Evolutionary conservation across 176 grass and related monocot genomes (phyloP), one percentile per base, ranked within the genome.

Genomic region (Avena eriantha): DNA sequence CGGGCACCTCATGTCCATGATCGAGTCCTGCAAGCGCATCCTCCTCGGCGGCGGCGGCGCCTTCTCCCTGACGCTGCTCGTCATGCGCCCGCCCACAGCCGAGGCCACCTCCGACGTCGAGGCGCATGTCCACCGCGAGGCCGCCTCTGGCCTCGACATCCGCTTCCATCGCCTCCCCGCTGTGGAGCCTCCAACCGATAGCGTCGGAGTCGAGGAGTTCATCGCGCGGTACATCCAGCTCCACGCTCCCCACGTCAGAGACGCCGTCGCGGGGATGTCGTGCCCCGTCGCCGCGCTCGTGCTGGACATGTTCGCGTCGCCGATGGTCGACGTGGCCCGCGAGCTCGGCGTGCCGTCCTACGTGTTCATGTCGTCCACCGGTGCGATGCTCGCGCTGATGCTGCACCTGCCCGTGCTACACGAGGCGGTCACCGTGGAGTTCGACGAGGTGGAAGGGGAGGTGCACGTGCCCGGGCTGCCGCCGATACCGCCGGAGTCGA

Each of bases 1-100:
- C 15, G 87, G 94, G 21, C 94, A 93, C 84, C 86, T 95, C 81
- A 84, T 90, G 54, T 83, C 94, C 80, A 89, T 93, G 91, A 15
- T 96, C 29, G 94, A 96, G 77, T 78, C 84, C 16, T 86, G 83
- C 77, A 93, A 93, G 87, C 85, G 89, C 64, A 53, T 95, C 61
- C 83, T 95, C 77, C 88, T 84, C 34, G 9, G 6, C 75, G 59
- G 54, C 23, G 41, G 29, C 26, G 31, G 51, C 43, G 60, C 54
- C 61, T 87, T 90, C 76, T 91, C 86, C 81, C 78, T 91, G 88
- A 89, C 84, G 13, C 65, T 93, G 59, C 81, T 96, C 14, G 49
- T 93, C 73, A 82, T 91, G 54, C 64, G 76, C 24, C 87, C 86
- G 53, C 90, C 82, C 14, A 72, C 80, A 1, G 50, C 49, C 24